Evolutionary conservation across 2,329 filamentous ascomycete genomes (phyloP).

Genomic region (Boeremia lycopersici): DNA sequence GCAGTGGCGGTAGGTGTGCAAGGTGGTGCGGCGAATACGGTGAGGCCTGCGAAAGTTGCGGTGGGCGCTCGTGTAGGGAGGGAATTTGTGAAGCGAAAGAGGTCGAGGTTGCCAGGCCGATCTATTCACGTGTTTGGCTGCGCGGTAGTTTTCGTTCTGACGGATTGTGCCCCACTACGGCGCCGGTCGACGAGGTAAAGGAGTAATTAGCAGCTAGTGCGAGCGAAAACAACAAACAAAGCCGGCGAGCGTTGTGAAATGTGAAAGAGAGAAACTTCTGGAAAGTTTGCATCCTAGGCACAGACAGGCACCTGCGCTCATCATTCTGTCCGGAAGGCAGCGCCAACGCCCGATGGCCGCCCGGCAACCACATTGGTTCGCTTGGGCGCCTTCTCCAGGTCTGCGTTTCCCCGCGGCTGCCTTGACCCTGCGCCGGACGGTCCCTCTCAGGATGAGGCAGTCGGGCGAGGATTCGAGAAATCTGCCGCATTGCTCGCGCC

Average conservation of each 20-base stretch:
- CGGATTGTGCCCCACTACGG: slow-evolving; percentile 41
- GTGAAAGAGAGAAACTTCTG: slow-evolving; percentile 12
- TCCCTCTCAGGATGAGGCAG: slow-evolving; percentile 8
- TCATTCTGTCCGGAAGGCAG: slow-evolving; percentile 8
- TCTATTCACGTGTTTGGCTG: slow-evolving; percentile 31
- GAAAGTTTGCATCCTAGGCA: slow-evolving; percentile 6
- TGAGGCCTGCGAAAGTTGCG: slow-evolving; percentile 35
- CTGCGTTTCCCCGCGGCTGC: slow-evolving; percentile 26
- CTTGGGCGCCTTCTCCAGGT: slow-evolving; percentile 34
- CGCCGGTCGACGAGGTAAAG: slow-evolving; percentile 23
- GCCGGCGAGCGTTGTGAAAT: slow-evolving; percentile 1
- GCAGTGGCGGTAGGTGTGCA: slow-evolving; percentile 24
- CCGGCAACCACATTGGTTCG: slow-evolving; percentile 34
- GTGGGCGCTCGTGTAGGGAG: slow-evolving; percentile 43
- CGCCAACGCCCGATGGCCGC: slow-evolving; percentile 18
- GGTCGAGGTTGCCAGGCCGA: slow-evolving; percentile 45
- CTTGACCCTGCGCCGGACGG: slow-evolving; percentile 13
- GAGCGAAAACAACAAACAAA: slow-evolving; percentile 24
- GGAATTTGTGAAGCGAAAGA: slow-evolving; percentile 47
- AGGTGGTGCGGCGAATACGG: slow-evolving; percentile 28
- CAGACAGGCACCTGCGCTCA: slow-evolving; percentile 9
- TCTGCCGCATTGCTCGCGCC: background rate
- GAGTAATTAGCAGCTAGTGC: slow-evolving; percentile 15
- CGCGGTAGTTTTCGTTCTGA: slow-evolving; percentile 46
- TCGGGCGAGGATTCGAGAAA: background rate